Base-by-base conservation (phyloP, 2,329 filamentous ascomycete genomes). In the Trichoderma sp. region DNA sequence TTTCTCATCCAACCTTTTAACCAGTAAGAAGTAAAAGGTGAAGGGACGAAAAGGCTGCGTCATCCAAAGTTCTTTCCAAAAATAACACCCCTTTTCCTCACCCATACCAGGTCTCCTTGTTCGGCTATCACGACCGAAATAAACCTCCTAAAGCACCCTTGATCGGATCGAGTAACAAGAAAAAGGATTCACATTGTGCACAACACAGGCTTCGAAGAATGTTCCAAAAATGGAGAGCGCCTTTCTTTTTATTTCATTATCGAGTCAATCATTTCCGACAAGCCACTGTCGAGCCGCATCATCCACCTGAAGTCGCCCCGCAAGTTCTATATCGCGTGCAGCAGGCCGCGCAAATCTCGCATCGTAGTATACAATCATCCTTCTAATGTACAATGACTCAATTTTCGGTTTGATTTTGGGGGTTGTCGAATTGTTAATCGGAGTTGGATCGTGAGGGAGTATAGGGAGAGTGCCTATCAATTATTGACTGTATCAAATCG, bases 321-420 rank as follows among this genome's bases (percentile, higher is more conserved):
- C 43, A 60, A 61, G 57, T 62, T 69, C 66, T 70, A 70, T 51
- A 62, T 36, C 32, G 66, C 34, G 57, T 65, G 32, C 53, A 47
- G 51, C 64, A 69, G 32, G 60, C 39, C 28, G 69, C 39, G 51
- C 57, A 61, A 30, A 62, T 68, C 56, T 67, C 70, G 53, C 61
- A 66, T 71, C 74, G 74, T 78, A 78, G 75, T 76, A 76, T 78
- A 79, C 78, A 79, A 73, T 66, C 64, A 66, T 71, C 58, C 67
- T 63, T 70, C 69, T 71, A 66, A 56, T 71, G 62, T 72, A 72
- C 71, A 72, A 60, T 28, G 67, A 62, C 67, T 39, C 36, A 36
- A 64, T 34, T 57, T 26, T 24, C 51, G 15, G 34, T 34, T 21
- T 39, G 57, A 60, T 34, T 21, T 26, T 62, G 57, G 30, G 57